Base-by-base conservation (phyloP, 75 land plant genomes). In the Pinus tabuliformis region DNA sequence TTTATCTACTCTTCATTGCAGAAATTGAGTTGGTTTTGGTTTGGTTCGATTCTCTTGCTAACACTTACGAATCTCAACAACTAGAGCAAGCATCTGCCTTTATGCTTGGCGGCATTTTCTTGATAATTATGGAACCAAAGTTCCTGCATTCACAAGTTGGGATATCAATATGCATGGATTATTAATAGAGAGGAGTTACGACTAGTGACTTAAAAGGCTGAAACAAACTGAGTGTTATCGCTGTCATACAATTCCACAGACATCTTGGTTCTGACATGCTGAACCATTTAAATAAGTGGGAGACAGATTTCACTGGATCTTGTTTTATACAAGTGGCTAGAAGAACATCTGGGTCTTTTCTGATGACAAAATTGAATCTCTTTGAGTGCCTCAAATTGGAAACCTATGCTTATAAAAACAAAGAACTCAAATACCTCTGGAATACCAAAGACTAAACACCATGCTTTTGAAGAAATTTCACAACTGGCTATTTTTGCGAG, bases 361-460 rank as follows among this genome's bases (percentile, higher is more conserved):
- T 20, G 52, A 20, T 37, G 8, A 24, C 12, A 42, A 66, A 68
- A 8, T 42, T n/a, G 49, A 20, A 20, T 68, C n/a, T 18, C 6
- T 68, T 68, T 68, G 3, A 68, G 54, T 39, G 72, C 13, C n/a
- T 42, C 22, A 68, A 5, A n/a, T 68, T 42, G 42, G 72, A 68
- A 68, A 2, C 1, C 22, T 68, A 22, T 37, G 70, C 8, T 37
- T 33, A 33, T 42, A 36, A 39, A 36, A 20, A 42, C 49, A 42
- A 21, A 64, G 39, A 64, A 64, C 20, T 15, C 36, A 16, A 16
- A 64, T 64, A 33, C 39, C 6, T 30, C 17, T 64, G 68, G 71
- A 36, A 1, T 68, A 68, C 42, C 49, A 26, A 8, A 68, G 71
- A 39, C 52, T 45, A 45, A 45, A 45, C 9, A 7, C 9, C 9